Base-by-base conservation (phyloP, 768 basidiomycete genomes). In the Dentipellis fragilis region DNA sequence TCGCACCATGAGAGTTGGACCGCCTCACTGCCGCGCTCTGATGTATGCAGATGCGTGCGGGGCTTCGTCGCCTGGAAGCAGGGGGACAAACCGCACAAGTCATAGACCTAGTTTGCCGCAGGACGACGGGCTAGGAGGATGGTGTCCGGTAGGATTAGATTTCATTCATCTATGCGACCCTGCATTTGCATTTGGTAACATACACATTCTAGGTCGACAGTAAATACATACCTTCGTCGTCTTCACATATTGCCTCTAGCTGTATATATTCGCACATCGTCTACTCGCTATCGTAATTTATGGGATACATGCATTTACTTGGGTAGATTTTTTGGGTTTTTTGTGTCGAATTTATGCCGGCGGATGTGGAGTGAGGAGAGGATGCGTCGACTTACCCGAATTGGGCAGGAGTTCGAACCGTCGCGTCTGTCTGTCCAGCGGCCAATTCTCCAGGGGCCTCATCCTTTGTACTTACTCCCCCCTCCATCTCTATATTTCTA, bases 61-160 rank as follows among this genome's bases (percentile, higher is more conserved):
- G 59, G 61, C 8, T 62, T 62, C 37, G 61, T 62, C 21, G 61
- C 59, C 12, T 54, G 59, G 61, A 62, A 62, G 49, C 40, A 50
- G 12, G 17, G 45, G 23, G 48, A 23, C 51, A 34, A 37, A 39
- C n/a, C 11, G 37, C 29, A 14, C 38, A 21, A 22, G 17, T 45
- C 22, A 49, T 16, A 49, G 29, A 49, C 23, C 48, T 49, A 35
- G 38, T 14, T 10, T 17, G 51, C 42, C 42, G n/a, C 42, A 14
- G 42, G 42, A 45, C 42, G 42, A 45, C 16, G n/a, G 42, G n/a
- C 16, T 19, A 16, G 16, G 42, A n/a, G 42, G 42, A 45, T 19
- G 29, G 19, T 45, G 42, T 19, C n/a, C 42, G 19, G n/a, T 9
- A n/a, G 42, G n/a, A 17, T 45, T 45, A 45, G 42, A 17, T 10